phyloP scores from a whole-genome alignment of 108 stramenopile genomes.

The Nitzschia inconspicua region DNA sequence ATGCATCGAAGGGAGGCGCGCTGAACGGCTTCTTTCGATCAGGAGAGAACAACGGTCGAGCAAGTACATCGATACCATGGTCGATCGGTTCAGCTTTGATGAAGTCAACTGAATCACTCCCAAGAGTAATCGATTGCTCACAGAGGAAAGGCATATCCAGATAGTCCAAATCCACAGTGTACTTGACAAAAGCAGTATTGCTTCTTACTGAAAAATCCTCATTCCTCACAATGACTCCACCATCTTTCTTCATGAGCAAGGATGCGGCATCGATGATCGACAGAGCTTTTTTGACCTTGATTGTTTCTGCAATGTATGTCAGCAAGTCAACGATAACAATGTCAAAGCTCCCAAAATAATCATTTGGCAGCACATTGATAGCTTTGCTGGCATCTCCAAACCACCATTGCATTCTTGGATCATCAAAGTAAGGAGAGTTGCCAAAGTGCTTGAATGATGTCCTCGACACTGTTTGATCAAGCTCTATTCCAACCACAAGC shows the following conservation, averaged over 20 bases:
- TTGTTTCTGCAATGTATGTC: conserved; percentile 24
- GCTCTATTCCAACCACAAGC: conserved; percentile 54
- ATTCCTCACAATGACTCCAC: conserved; percentile 6
- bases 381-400: conserved; percentile 72
- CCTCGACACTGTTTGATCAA: conserved; percentile 61
- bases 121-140: conserved; percentile 56
- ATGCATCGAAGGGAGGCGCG: background rate
- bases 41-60: background rate
- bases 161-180: background rate
- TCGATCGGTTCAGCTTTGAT: conserved; percentile 10
- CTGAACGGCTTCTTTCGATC: too few species aligned
- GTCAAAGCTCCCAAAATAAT: conserved; percentile 77
- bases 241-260: conserved; percentile 25
- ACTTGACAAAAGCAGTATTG: background rate
- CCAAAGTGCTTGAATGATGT: conserved; percentile 53
- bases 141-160: conserved; percentile 48
- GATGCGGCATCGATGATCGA: background rate
- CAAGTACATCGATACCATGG: conserved; percentile 11
- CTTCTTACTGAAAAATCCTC: background rate
- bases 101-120: conserved; percentile 61
- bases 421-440: conserved; percentile 54
- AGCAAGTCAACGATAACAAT: conserved; percentile 61
- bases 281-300: conserved; percentile 15
- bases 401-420: conserved; percentile 65
- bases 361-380: conserved; percentile 51